Evolutionary conservation across 2,329 filamentous ascomycete genomes (phyloP), one percentile per base, ranked within the genome.

Genomic region (Bretziella fagacearum): DNA sequence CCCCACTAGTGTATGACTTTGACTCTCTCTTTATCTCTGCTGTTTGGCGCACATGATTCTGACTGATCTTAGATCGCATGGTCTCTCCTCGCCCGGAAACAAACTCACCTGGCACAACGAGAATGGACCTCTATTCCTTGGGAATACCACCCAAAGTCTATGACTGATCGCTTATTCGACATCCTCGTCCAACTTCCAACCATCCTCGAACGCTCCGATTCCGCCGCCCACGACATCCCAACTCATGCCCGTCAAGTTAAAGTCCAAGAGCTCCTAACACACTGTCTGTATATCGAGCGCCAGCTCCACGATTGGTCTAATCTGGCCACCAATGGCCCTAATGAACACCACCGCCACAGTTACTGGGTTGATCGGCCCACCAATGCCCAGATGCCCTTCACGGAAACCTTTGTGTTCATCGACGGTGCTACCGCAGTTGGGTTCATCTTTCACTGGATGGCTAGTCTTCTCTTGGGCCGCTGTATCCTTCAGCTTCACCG

Each of bases 371-470:
- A 43, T 25, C 39, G 40, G 20, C 27, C 48, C 3, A 32, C 44
- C 6, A 39, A 47, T 26, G 26, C 48, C 6, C 40, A 56, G 48
- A 56, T 66, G 17, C 68, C 69, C 0, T 73, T 73, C 52, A 55
- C 60, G 10, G 64, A 65, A 35, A 56, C 60, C 2, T 66, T 67
- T 51, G 59, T 58, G 8, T 74, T 74, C 55, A 60, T 58, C 23
- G 63, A 69, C 53, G 55, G 61, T 15, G 53, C 61, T 10, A 62
- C 66, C 0, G 67, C 70, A 0, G 52, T 72, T 26, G 62, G 63
- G 39, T 66, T 74, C 52, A 56, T 72, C 10, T 68, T 70, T 54
- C 74, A 72, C 56, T 75, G 71, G 71, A 64, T 68, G 51, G 57
- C 65, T 1, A 64, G 70, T 39, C 60, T 74, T 23, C 53, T 67